phyloP scores from a whole-genome alignment of 306 rosid genomes.

The Citrullus colocynthis region DNA sequence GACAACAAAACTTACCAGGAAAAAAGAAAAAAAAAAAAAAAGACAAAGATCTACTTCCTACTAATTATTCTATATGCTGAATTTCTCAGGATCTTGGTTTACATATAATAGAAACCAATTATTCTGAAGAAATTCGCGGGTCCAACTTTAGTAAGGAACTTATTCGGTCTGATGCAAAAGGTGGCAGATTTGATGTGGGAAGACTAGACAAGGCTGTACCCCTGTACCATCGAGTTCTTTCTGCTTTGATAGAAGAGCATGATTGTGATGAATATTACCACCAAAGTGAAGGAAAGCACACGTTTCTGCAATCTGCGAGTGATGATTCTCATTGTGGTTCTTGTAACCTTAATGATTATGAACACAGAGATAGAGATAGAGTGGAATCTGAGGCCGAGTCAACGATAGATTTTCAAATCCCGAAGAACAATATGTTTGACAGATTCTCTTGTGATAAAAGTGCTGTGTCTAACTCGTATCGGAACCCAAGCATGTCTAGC shows the following conservation, averaged over 20 bases:
- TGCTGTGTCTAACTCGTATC: slow-evolving; percentile 40
- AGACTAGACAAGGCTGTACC: slow-evolving; percentile 48
- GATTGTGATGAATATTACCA: slow-evolving; percentile 55
- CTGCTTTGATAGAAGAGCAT: slow-evolving; percentile 75
- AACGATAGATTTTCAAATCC: slow-evolving; percentile 36
- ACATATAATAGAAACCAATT: slow-evolving; percentile 26
- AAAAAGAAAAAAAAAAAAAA: background rate
- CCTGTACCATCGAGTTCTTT: slow-evolving; percentile 73
- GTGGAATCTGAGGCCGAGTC: slow-evolving; percentile 84
- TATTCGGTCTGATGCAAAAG: background rate
- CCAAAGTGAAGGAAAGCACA: slow-evolving; percentile 45
- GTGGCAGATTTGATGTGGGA: slow-evolving; percentile 10
- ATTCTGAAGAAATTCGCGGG: slow-evolving; percentile 39
- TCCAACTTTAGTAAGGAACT: slow-evolving; percentile 16
- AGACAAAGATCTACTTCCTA: background rate
- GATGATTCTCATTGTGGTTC: slow-evolving; percentile 93
- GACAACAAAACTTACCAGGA: background rate
- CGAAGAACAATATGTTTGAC: slow-evolving; percentile 46
- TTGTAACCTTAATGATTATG: slow-evolving; percentile 67
- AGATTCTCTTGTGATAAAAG: slow-evolving; percentile 58
- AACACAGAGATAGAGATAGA: slow-evolving; percentile 68
- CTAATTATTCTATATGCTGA: background rate
- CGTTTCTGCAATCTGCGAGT: slow-evolving; percentile 53
- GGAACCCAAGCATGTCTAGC: slow-evolving; percentile 47
- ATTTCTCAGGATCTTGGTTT: slow-evolving; percentile 40